A percentile compares a stretch with the other conserved stretches of the same genome.
phyloP scores from a whole-genome alignment of 2,329 filamentous ascomycete species.

The Graphilbum fragrans region DNA sequence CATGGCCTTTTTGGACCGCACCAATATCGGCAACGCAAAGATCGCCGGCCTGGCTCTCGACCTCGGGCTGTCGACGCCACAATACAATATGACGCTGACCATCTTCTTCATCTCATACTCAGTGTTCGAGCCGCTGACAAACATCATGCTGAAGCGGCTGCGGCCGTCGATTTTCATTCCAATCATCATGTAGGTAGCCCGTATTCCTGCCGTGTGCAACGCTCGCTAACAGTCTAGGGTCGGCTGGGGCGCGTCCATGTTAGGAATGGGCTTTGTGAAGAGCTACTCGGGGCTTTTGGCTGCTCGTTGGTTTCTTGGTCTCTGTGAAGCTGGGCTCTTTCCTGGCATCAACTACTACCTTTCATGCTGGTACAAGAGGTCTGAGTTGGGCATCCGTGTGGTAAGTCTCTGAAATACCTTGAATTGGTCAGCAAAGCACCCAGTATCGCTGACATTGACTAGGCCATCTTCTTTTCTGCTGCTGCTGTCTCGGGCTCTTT shows the following conservation, averaged over 20 bases:
- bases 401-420: no score
- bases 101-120: conserved; percentile 85
- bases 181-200: conserved; percentile 57
- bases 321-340: conserved; percentile 65
- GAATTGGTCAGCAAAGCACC: no score
- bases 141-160: conserved; percentile 65
- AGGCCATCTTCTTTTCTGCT: conserved; percentile 67
- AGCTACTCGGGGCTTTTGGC: conserved; percentile 55
- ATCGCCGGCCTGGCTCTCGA: conserved; percentile 42
- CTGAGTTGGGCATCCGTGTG: conserved; percentile 59
- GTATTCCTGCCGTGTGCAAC: not conserved
- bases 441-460: not conserved
- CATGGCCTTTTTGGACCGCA: conserved; percentile 61
- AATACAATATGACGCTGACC: conserved; percentile 66
- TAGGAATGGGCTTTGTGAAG: conserved; percentile 53
- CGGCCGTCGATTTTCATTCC: conserved; percentile 72
- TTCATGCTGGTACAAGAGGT: conserved; percentile 67
- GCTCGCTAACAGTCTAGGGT: conserved; percentile 26
- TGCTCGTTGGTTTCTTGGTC: conserved; percentile 57
- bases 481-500: conserved; percentile 66
- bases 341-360: conserved; percentile 59
- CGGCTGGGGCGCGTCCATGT: conserved; percentile 57
- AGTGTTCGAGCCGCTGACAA: conserved; percentile 66
- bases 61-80: conserved; percentile 44
- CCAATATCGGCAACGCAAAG: conserved; percentile 65